Conservation (phyloP, 495 filamentous ascomycete species). For the Tuber umbilicatum region DNA sequence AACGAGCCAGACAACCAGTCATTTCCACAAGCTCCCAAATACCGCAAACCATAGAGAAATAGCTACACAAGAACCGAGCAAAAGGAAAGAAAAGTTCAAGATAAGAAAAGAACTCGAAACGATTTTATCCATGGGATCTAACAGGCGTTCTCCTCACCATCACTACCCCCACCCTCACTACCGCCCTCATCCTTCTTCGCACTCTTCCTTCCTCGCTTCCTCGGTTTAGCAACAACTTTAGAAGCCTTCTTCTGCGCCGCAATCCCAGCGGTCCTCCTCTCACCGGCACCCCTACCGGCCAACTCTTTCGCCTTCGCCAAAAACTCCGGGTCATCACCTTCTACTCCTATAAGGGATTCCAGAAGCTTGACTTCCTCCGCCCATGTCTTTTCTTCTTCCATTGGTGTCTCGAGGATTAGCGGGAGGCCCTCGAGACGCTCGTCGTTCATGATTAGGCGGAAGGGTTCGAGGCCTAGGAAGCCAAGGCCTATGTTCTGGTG, state of each 20-base stretch:
- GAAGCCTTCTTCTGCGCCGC: constrained; percentile 66
- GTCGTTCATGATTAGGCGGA: constrained; percentile 87
- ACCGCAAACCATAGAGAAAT: background rate
- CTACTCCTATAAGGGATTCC: constrained; percentile 78
- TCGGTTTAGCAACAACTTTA: constrained; percentile 49
- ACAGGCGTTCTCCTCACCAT: constrained; percentile 27
- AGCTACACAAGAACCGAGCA: background rate
- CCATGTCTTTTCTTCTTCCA: constrained; percentile 73
- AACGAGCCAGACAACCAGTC: background rate
- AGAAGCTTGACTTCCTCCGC: constrained; percentile 81
- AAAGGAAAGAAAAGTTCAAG: background rate
- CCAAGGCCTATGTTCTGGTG: constrained; percentile 94
- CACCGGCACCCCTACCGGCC: constrained; percentile 58
- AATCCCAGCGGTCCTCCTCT: constrained; percentile 67
- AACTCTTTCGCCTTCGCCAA: constrained; percentile 55
- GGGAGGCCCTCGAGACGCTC: constrained; percentile 67
- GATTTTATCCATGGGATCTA: background rate
- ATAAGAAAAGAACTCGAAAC: background rate
- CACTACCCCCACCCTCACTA: constrained; percentile 4
- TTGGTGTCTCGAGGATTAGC: constrained; percentile 91
- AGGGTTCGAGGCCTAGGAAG: constrained; percentile 80
- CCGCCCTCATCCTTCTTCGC: constrained; percentile 35
- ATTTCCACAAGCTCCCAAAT: background rate
- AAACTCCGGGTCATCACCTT: constrained; percentile 65
- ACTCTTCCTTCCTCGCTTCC: constrained; percentile 45